Conservation (phyloP, 768 basidiomycete genomes). For the Tephrocybe rancida region DNA sequence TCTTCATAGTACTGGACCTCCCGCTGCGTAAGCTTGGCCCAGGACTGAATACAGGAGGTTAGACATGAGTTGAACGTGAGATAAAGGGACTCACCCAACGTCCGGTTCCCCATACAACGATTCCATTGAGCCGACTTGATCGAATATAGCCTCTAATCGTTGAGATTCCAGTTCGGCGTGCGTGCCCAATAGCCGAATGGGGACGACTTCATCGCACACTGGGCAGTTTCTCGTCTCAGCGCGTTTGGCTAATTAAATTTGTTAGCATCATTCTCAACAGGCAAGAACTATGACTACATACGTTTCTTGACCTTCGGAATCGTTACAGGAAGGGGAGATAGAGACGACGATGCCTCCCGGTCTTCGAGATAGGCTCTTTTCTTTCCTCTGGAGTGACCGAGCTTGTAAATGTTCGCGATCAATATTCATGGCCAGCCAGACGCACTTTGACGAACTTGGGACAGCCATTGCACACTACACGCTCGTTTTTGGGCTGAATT, state of each 20-base stretch:
- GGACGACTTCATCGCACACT: conserved; percentile 72
- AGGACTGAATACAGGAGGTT: conserved; percentile 24
- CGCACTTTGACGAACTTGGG: conserved; percentile 32
- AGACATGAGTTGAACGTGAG: not conserved
- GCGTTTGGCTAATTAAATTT: conserved; percentile 54
- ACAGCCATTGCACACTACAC: conserved; percentile 18
- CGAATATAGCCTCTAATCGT: conserved; percentile 69
- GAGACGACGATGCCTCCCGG: conserved; percentile 30
- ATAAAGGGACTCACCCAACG: conserved; percentile 46
- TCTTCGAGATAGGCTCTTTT: conserved; percentile 44
- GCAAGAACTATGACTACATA: conserved; percentile 28
- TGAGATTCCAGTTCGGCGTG: conserved; percentile 70
- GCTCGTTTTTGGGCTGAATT: conserved; percentile 1
- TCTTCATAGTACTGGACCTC: conserved; percentile 37
- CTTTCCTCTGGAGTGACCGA: conserved; percentile 41
- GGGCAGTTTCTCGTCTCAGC: conserved; percentile 79
- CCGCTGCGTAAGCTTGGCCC: conserved; percentile 38
- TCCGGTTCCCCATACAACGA: conserved; percentile 53
- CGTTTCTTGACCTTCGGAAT: conserved; percentile 50
- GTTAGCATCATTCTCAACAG: conserved; percentile 7
- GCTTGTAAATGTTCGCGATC: conserved; percentile 13
- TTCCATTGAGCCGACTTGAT: conserved; percentile 62
- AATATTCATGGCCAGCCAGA: conserved; percentile 5
- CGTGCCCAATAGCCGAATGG: conserved; percentile 65
- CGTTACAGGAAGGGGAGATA: conserved; percentile 35